A percentile compares a stretch with the other conserved stretches of the same genome.
phyloP scores from a whole-genome alignment of 768 basidiomycete species.

The Suillus cothurnatus region DNA sequence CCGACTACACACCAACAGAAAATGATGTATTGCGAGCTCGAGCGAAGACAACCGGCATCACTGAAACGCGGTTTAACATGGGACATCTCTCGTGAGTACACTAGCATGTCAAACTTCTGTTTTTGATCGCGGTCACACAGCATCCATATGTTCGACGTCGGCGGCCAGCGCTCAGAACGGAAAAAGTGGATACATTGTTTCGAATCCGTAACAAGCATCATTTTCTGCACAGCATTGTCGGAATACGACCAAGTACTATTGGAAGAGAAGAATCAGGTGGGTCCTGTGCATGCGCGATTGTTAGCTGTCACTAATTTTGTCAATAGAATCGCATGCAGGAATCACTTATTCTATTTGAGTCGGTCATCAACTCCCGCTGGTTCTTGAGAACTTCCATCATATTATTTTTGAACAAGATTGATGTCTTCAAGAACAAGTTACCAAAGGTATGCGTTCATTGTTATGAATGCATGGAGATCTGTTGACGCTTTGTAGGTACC shows the following conservation, averaged over 20 bases:
- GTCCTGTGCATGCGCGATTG: constrained; percentile 11
- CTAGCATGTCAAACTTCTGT: fast-evolving
- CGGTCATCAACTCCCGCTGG: constrained; percentile 80
- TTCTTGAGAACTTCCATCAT: constrained; percentile 69
- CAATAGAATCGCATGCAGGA: constrained; percentile 74
- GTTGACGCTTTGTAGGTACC: constrained; percentile 51
- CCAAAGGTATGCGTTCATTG: constrained; percentile 42
- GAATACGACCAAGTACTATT: constrained; percentile 77
- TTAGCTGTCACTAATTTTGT: not conserved
- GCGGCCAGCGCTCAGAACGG: constrained; percentile 78
- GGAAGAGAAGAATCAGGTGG: constrained; percentile 49
- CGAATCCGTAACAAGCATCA: constrained; percentile 78
- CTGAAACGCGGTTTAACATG: constrained; percentile 81
- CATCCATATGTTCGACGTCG: constrained; percentile 78
- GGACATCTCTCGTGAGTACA: constrained; percentile 58
- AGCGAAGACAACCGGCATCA: constrained; percentile 87
- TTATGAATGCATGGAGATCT: not conserved
- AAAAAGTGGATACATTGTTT: constrained; percentile 86
- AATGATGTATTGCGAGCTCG: constrained; percentile 88
- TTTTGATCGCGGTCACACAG: constrained; percentile 19
- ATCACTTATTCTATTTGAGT: constrained; percentile 74
- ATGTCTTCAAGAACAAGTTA: constrained; percentile 75
- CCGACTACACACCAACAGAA: constrained; percentile 84
- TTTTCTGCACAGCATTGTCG: constrained; percentile 74
- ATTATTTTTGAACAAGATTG: constrained; percentile 71